Evolutionary conservation across 495 filamentous ascomycete species (phyloP).

Genomic region (Cryomyces minteri): DNA sequence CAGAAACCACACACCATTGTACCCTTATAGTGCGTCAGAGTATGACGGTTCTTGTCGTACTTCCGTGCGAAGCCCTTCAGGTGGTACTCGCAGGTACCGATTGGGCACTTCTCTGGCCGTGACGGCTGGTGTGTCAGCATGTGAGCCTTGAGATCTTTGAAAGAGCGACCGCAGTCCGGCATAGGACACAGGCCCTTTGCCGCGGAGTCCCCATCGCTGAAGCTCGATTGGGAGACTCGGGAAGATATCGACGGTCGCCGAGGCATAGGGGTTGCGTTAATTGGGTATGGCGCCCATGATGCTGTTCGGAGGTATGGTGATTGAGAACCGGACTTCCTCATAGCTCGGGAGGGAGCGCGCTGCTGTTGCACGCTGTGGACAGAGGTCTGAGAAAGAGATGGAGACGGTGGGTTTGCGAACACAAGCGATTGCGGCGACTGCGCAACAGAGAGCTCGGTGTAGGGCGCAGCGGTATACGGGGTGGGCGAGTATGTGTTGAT

Average conservation of each 20-base stretch:
- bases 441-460: slow-evolving; percentile 12
- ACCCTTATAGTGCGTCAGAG: slow-evolving; percentile 95
- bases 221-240: neutral
- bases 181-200: slow-evolving; percentile 63
- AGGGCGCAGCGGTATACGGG: slow-evolving; percentile 13
- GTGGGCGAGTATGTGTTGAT: slow-evolving; percentile 28
- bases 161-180: slow-evolving; percentile 72
- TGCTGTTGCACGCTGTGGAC: slow-evolving; percentile 7
- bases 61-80: slow-evolving; percentile 91
- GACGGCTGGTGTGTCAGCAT: slow-evolving; percentile 93
- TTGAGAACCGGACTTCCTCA: slow-evolving; percentile 7
- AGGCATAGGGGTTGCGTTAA: neutral
- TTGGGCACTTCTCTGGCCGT: slow-evolving; percentile 91
- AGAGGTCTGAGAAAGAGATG: slow-evolving; percentile 11
- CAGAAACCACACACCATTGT: slow-evolving; percentile 99
- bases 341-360: slow-evolving; percentile 9
- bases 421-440: slow-evolving; percentile 14
- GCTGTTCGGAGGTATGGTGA: slow-evolving; percentile 24
- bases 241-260: neutral
- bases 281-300: slow-evolving; percentile 20
- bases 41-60: slow-evolving; percentile 98
- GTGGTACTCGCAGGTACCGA: slow-evolving; percentile 86
- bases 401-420: slow-evolving; percentile 19
- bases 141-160: slow-evolving; percentile 89
- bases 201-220: slow-evolving; percentile 38